These are phyloP conservation scores for Trichoderma asperellum DNA, from an alignment of 2,329 filamentous ascomycete species.

Conservation along the genomic window DNA sequence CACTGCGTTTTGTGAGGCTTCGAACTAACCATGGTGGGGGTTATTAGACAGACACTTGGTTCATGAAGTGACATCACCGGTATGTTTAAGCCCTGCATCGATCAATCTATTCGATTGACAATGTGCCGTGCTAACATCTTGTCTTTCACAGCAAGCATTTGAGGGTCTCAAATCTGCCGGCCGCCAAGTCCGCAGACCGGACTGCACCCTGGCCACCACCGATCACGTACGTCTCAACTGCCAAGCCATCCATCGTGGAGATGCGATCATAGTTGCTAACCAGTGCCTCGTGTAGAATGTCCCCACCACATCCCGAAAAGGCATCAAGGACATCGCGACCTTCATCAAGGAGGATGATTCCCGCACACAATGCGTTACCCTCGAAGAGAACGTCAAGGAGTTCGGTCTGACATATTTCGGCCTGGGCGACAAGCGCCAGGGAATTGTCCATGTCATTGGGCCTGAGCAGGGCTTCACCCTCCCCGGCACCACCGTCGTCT, in stretches of 20 bases:
- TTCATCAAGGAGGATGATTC: slow-evolving; percentile 97
- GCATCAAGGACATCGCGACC: slow-evolving; percentile 87
- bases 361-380: slow-evolving; percentile 87
- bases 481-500: slow-evolving; percentile 94
- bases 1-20: not conserved
- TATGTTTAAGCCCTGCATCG: slow-evolving; percentile 48
- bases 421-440: slow-evolving; percentile 92
- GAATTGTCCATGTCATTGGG: slow-evolving; percentile 97
- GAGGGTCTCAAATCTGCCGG: slow-evolving; percentile 90
- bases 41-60: slow-evolving; percentile 84
- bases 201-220: slow-evolving; percentile 94
- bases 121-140: not conserved
- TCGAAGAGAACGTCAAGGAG: slow-evolving; percentile 96
- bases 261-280: not conserved
- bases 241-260: not conserved
- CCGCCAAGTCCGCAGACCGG: slow-evolving; percentile 85
- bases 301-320: slow-evolving; percentile 86
- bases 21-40: slow-evolving; percentile 17
- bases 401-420: slow-evolving; percentile 98
- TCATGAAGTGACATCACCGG: slow-evolving; percentile 96
- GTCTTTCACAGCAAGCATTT: slow-evolving; percentile 77
- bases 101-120: not conserved
- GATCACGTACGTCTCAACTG: slow-evolving; percentile 74
- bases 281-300: slow-evolving; percentile 68
- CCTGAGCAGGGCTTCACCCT: slow-evolving; percentile 99